Conservation (phyloP, 2,329 filamentous ascomycete genomes). For the Rutstroemia sp. region DNA sequence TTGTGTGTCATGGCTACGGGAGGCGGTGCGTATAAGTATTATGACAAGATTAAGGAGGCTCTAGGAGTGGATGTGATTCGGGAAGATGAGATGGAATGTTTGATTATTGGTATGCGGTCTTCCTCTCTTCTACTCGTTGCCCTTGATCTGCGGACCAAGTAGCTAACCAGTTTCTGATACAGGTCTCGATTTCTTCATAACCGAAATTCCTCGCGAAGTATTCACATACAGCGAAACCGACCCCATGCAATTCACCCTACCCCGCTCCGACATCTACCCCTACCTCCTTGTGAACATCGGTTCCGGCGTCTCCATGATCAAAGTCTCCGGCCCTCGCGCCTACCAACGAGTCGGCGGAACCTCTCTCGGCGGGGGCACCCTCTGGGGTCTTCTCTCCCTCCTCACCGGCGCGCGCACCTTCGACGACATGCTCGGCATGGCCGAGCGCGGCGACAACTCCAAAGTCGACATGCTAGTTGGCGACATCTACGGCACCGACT, state of each 20-base stretch:
- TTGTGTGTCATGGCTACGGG: slow-evolving; percentile 93
- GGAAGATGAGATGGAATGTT: slow-evolving; percentile 97
- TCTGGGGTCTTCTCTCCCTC: slow-evolving; percentile 89
- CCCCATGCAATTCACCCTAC: slow-evolving; percentile 81
- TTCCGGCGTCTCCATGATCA: slow-evolving; percentile 93
- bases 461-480: slow-evolving; percentile 95
- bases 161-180: neutral
- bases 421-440: slow-evolving; percentile 92
- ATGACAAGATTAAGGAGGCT: slow-evolving; percentile 78
- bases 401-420: slow-evolving; percentile 93
- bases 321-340: slow-evolving; percentile 81
- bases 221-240: slow-evolving; percentile 92
- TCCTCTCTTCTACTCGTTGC: slow-evolving; percentile 1
- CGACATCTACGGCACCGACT: slow-evolving; percentile 95
- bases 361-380: slow-evolving; percentile 89
- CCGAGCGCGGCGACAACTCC: slow-evolving; percentile 84
- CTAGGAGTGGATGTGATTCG: slow-evolving; percentile 81
- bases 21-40: slow-evolving; percentile 93
- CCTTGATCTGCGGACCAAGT: neutral
- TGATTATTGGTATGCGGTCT: slow-evolving; percentile 69
- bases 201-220: slow-evolving; percentile 91
- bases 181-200: slow-evolving; percentile 98
- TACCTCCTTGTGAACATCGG: slow-evolving; percentile 98
- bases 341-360: slow-evolving; percentile 92
- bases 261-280: slow-evolving; percentile 79